Evolutionary conservation across 371 early-diverging fungal genomes (phyloP), one percentile per base, ranked within the genome.

Genomic region (Batrachochytrium dendrobatidis): DNA sequence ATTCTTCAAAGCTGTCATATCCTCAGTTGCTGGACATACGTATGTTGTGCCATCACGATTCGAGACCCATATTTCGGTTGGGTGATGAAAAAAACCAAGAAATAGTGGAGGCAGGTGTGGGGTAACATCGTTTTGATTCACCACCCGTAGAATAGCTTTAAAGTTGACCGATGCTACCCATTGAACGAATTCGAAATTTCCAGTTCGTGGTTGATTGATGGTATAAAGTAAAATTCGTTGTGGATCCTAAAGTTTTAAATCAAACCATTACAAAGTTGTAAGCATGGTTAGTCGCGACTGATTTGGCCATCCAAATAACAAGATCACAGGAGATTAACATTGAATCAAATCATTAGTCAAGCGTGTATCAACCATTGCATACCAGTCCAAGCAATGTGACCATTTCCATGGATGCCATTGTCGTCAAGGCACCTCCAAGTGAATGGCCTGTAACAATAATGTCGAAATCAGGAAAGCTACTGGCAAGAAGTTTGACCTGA

Each of bases 51-150:
- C 67, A 18, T 63, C 52, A 4, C 53, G 43, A 53, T 56, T 56
- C 7, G 57, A 55, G 34, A 68, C 62, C 68, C 68, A 68, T 2
- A 64, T 32, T 34, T 68, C 68, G 18, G 50, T 56, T 3, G 56
- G 58, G 26, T 20, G 45, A 46, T 68, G 68, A 26, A 43, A 24
- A 53, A 68, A 68, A 4, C 60, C 62, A 15, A 53, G n/a, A 26
- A 68, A 59, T 3, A 35, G 25, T 18, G 68, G 68, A 12, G 68
- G 68, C 1, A 68, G 62, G 39, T 68, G 68, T n/a, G 68, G 68
- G 2, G 68, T 68, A 31, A 59, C 48, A 43, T 68, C 68, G 55
- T 68, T 58, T 32, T 68, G 62, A 53, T 68, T 68, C 34, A 64
- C 65, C 34, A 68, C 55, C 5, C 68, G 64, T 25, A 55, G 34